These are phyloP conservation scores for Pichia nakasei DNA, from an alignment of 805 yeast species.

Conservation along the genomic window DNA sequence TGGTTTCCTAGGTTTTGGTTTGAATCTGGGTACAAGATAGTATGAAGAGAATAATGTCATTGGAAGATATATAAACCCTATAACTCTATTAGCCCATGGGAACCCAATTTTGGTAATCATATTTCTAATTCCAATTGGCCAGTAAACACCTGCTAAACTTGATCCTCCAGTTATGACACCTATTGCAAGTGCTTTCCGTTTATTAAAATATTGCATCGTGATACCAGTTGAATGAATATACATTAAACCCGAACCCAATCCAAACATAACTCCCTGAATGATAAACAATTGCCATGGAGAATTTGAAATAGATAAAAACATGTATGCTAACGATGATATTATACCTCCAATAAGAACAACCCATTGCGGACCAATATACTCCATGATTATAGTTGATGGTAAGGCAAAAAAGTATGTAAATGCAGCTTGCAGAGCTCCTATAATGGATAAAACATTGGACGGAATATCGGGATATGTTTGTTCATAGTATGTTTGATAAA, in stretches of 20 bases:
- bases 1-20: slow-evolving; percentile 29
- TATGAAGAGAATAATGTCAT: slow-evolving; percentile 18
- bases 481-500: slow-evolving; percentile 44
- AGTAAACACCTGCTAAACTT: slow-evolving; percentile 42
- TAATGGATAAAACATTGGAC: slow-evolving; percentile 39
- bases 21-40: slow-evolving; percentile 22
- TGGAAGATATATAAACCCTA: slow-evolving; percentile 31
- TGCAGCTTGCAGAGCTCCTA: slow-evolving; percentile 47
- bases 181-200: slow-evolving; percentile 43
- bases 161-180: slow-evolving; percentile 42
- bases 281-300: slow-evolving; percentile 58
- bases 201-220: slow-evolving; percentile 59
- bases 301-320: slow-evolving; percentile 50
- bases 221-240: slow-evolving; percentile 51
- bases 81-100: slow-evolving; percentile 43
- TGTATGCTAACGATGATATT: slow-evolving; percentile 35
- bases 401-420: slow-evolving; percentile 38
- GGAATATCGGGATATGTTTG: slow-evolving; percentile 33
- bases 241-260: slow-evolving; percentile 47
- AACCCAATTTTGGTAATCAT: slow-evolving; percentile 32
- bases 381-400: slow-evolving; percentile 34
- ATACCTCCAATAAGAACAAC: slow-evolving; percentile 34
- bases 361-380: slow-evolving; percentile 35
- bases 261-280: slow-evolving; percentile 59
- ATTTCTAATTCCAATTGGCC: slow-evolving; percentile 39